Evolutionary conservation across 148 eudicot species (phyloP).

Genomic region (Cornus suecica): DNA sequence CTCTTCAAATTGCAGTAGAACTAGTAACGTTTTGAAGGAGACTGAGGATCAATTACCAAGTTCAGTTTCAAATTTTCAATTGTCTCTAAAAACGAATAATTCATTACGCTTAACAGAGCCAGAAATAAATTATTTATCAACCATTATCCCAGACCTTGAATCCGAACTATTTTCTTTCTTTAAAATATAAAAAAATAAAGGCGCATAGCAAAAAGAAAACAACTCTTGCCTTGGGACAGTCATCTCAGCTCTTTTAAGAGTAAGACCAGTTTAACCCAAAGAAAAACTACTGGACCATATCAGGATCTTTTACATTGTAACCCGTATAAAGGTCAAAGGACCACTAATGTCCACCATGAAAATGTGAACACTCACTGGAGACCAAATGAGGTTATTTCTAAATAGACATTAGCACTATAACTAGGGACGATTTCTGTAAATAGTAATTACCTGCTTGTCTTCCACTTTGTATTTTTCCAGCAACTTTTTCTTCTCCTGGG

Average conservation of each 20-base stretch:
- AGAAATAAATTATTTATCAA: neutral
- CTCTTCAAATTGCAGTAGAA: neutral
- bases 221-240: neutral
- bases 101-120: neutral
- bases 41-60: neutral
- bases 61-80: neutral
- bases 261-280: too few relatives aligned
- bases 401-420: neutral
- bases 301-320: neutral
- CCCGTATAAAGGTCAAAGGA: neutral
- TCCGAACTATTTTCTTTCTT: neutral
- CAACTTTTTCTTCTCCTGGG: slow-evolving; percentile 46
- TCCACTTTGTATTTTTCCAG: slow-evolving; percentile 41
- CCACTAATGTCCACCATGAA: neutral
- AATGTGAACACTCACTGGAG: neutral
- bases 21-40: neutral
- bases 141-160: too few relatives aligned
- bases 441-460: slow-evolving; percentile 41
- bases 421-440: neutral
- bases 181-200: too few relatives aligned
- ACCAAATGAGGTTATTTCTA: neutral
- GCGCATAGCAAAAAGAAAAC: too few relatives aligned
- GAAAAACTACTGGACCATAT: neutral
- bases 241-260: neutral
- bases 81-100: neutral